Base-by-base conservation (phyloP, 495 filamentous ascomycete species). In the Penicillium simplicissimum region DNA sequence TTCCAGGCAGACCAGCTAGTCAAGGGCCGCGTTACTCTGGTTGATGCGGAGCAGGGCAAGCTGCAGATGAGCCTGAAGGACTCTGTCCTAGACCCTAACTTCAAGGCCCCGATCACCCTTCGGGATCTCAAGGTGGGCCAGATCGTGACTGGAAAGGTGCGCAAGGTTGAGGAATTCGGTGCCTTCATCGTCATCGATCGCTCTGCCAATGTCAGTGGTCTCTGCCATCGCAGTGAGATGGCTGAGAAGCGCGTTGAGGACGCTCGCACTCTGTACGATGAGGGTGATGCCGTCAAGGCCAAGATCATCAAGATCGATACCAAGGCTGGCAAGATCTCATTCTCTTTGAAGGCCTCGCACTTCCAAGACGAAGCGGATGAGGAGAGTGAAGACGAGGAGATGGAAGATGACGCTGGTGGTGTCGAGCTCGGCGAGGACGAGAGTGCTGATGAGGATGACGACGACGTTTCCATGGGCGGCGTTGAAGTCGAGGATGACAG, bases 161-260 rank as follows among this genome's bases (percentile, higher is more conserved):
- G 93, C 58, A 96, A 96, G 74, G 91, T 97, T 3, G 91, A 96
- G 70, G 90, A 96, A 19, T 98, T 91, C 68, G 95, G 95, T 68
- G 93, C 92, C 9, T 98, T 98, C 75, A 90, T 98, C 67, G 86
- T 93, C 53, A 77, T 98, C 35, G 92, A 97, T 76, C 82, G 86
- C 36, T 94, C 92, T 28, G 73, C 80, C 38, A 95, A 96, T 65
- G 85, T 98, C 59, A 96, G 92, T 60, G 95, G 95, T 54, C 81
- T 98, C 19, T 98, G 94, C 72, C 95, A 98, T 70, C 85, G 86
- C 61, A 93, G 85, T 61, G 86, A 98, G 65, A 92, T 98, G 83
- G 90, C 94, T 0, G 91, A 96, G 58, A 85, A 88, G 60, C 77
- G 78, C 9, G 86, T 96, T 38, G 78, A 89, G 53, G 87, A 97